A percentile compares a stretch with the other conserved stretches of the same genome.
Evolutionary conservation across 768 basidiomycete genomes (phyloP).

Genomic region (Auricularia heimuer): DNA sequence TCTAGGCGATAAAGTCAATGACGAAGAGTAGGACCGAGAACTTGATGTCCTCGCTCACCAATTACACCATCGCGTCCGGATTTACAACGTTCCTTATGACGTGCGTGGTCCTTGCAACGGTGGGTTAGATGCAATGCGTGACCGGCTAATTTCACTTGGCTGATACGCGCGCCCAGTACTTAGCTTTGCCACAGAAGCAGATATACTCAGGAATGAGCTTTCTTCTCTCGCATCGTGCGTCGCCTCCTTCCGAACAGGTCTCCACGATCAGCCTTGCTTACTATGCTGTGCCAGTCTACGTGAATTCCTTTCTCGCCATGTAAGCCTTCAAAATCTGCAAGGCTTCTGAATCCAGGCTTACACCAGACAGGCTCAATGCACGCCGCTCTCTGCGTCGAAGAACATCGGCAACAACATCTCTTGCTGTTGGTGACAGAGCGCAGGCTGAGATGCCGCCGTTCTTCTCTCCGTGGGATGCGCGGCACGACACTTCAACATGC

Average conservation of each 20-base stretch:
- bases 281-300: constrained; percentile 32
- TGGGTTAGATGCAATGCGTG: background rate
- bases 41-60: background rate
- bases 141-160: background rate
- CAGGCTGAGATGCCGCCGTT: no score
- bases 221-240: constrained; percentile 3
- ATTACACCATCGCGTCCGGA: constrained; percentile 3
- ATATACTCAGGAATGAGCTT: constrained; percentile 3
- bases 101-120: constrained; percentile 9
- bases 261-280: background rate
- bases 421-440: no score
- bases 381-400: background rate
- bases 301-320: constrained; percentile 45
- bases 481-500: no score
- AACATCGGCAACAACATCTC: no score
- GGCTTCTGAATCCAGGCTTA: background rate
- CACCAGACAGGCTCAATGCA: background rate
- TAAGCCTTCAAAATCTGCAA: constrained; percentile 30
- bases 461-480: no score
- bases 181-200: background rate
- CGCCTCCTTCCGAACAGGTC: background rate
- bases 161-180: background rate
- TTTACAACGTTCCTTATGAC: background rate
- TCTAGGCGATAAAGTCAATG: background rate
- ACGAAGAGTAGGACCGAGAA: background rate